phyloP scores from a whole-genome alignment of 257 asterid genomes.

The Cordia subcordata region DNA sequence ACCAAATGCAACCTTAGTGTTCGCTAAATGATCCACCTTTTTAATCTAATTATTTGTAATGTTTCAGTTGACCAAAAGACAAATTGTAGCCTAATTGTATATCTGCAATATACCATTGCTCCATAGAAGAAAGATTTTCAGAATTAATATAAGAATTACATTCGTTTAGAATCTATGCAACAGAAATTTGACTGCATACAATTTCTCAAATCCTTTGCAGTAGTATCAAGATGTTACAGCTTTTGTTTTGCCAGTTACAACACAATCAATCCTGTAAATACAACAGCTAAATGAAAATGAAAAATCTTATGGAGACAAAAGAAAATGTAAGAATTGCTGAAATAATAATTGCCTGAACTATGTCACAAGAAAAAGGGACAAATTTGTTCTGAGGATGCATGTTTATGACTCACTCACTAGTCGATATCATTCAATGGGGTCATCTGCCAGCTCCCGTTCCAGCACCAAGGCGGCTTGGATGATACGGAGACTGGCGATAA shows the following conservation, averaged over 20 bases:
- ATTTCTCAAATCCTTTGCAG: neutral
- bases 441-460: conserved; percentile 23
- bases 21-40: too few species aligned
- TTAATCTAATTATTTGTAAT: too few species aligned
- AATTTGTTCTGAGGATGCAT: neutral
- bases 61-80: too few species aligned
- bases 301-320: neutral
- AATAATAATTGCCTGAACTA: neutral
- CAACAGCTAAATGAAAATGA: neutral
- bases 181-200: neutral
- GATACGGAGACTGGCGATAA: conserved; percentile 17
- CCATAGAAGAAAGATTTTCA: neutral
- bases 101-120: neutral
- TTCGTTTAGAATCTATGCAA: too few species aligned
- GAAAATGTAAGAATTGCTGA: neutral
- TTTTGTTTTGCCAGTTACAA: neutral
- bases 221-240: neutral
- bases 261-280: neutral
- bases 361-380: neutral
- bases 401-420: neutral
- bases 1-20: too few species aligned
- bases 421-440: neutral
- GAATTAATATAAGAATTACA: neutral
- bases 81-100: too few species aligned
- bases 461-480: conserved; percentile 8